A percentile compares a stretch with the other conserved stretches of the same genome.
Conservation (phyloP, 2,329 filamentous ascomycete genomes). For the Mycosphaerella sp. region DNA sequence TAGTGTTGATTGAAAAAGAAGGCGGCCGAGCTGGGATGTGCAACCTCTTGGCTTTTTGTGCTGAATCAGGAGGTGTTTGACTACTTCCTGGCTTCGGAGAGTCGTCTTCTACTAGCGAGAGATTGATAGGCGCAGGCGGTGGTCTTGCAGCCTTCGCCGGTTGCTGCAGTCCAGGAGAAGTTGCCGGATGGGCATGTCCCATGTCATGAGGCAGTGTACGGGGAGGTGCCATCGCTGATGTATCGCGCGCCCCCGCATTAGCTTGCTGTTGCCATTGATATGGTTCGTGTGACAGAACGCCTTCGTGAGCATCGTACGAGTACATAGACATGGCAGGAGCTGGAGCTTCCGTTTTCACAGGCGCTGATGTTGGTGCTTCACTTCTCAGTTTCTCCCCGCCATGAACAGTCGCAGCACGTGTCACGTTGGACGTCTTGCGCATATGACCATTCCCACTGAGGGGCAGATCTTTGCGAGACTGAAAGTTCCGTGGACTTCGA, state of each 20-base stretch:
- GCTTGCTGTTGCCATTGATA: constrained; percentile 36
- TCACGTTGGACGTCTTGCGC: constrained; percentile 50
- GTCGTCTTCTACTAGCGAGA: constrained; percentile 54
- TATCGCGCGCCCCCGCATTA: constrained; percentile 29
- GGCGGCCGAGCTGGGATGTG: constrained; percentile 38
- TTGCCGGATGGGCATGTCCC: constrained; percentile 30
- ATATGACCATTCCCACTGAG: constrained; percentile 70
- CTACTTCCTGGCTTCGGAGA: constrained; percentile 33
- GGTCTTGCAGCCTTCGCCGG: constrained; percentile 38
- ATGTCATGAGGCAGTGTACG: constrained; percentile 17
- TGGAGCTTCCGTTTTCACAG: constrained; percentile 32
- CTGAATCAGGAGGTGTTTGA: constrained; percentile 21
- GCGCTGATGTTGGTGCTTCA: constrained; percentile 29
- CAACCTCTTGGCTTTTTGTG: constrained; percentile 22
- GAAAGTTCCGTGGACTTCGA: constrained; percentile 89
- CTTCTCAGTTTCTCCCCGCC: constrained; percentile 25
- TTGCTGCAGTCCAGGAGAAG: constrained; percentile 46
- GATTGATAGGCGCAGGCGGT: constrained; percentile 45
- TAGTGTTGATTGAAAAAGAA: constrained; percentile 44
- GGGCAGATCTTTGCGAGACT: constrained; percentile 86
- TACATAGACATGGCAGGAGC: constrained; percentile 38
- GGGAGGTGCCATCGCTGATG: constrained; percentile 37
- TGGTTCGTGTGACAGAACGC: constrained; percentile 39
- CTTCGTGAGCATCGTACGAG: constrained; percentile 36
- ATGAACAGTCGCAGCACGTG: constrained; percentile 26